phyloP scores from a whole-genome alignment of 2,329 filamentous ascomycete species.

The Colletotrichum kahawae region DNA sequence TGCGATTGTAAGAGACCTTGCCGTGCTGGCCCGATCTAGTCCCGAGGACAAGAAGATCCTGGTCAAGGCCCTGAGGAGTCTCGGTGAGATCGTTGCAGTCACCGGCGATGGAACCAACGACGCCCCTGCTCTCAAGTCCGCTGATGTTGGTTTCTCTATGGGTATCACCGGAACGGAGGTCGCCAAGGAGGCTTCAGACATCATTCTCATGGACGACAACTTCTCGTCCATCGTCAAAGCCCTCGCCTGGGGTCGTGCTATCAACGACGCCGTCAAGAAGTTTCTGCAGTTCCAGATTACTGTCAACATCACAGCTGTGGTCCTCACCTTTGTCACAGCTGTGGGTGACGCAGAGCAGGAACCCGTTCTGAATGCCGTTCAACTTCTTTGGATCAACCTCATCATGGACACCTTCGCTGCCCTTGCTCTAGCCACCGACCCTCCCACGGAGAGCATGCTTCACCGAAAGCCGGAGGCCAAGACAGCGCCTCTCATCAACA shows the following conservation, averaged over 20 bases:
- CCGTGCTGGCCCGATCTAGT: constrained; percentile 70
- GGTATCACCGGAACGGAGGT: constrained; percentile 71
- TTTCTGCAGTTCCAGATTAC: constrained; percentile 71
- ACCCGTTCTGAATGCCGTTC: constrained; percentile 78
- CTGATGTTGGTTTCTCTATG: constrained; percentile 74
- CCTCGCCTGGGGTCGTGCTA: constrained; percentile 65
- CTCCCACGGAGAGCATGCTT: constrained; percentile 72
- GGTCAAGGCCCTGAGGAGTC: constrained; percentile 66
- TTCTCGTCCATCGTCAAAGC: constrained; percentile 67
- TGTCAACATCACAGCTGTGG: constrained; percentile 81
- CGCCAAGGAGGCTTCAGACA: constrained; percentile 65
- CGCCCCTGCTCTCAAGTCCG: constrained; percentile 68
- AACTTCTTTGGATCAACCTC: constrained; percentile 82
- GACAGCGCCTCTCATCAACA: constrained; percentile 73
- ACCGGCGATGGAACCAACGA: constrained; percentile 73
- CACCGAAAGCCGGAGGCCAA: constrained; percentile 77
- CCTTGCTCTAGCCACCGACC: constrained; percentile 76
- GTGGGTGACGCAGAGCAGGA: constrained; percentile 67
- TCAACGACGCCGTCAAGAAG: constrained; percentile 69
- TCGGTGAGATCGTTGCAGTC: constrained; percentile 70
- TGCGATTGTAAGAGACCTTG: constrained; percentile 52
- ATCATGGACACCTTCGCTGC: constrained; percentile 88
- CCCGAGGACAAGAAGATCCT: constrained; percentile 73
- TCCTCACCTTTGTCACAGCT: constrained; percentile 78
- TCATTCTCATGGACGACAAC: constrained; percentile 68